Evolutionary conservation across 805 yeast species (phyloP).

Genomic region (Maudiozyma turicensis): DNA sequence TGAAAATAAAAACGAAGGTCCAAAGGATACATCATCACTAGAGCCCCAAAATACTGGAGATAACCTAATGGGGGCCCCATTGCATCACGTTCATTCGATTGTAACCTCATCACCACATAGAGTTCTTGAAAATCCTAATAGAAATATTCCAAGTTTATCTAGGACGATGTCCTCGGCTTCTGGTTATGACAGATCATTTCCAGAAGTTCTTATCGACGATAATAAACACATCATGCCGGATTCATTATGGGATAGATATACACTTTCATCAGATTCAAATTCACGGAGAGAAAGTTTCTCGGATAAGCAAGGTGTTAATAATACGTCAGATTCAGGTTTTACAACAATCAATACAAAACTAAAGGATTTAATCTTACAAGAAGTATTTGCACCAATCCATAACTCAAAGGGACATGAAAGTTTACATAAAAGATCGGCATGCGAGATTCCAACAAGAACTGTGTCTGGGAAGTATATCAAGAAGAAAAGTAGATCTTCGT

Average conservation of each 20-base stretch:
- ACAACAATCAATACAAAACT: slow-evolving; percentile 63
- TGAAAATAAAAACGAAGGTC: neutral
- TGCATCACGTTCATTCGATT: slow-evolving; percentile 16
- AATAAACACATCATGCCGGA: slow-evolving; percentile 87
- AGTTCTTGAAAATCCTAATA: slow-evolving; percentile 1
- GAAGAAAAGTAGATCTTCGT: slow-evolving; percentile 9
- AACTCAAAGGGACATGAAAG: slow-evolving; percentile 3
- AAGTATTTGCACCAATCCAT: slow-evolving; percentile 44
- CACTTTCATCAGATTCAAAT: slow-evolving; percentile 33
- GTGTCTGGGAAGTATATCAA: slow-evolving; percentile 6
- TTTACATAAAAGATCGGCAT: neutral
- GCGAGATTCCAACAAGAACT: slow-evolving; percentile 7
- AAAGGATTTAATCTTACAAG: slow-evolving; percentile 60
- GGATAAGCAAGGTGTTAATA: neutral
- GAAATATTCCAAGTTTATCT: neutral
- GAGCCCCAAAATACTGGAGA: slow-evolving; percentile 8
- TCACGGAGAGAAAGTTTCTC: slow-evolving; percentile 10
- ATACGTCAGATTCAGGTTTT: slow-evolving; percentile 30
- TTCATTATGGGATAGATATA: slow-evolving; percentile 57
- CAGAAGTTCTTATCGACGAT: slow-evolving; percentile 83
- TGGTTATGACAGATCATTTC: slow-evolving; percentile 30
- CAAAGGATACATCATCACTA: slow-evolving; percentile 2
- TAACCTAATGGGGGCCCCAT: slow-evolving; percentile 3
- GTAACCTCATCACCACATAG: slow-evolving; percentile 10
- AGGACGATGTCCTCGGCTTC: neutral